These are phyloP conservation scores for Hyaloscypha bicolor DNA, from an alignment of 495 filamentous ascomycete genomes.

Conservation along the genomic window DNA sequence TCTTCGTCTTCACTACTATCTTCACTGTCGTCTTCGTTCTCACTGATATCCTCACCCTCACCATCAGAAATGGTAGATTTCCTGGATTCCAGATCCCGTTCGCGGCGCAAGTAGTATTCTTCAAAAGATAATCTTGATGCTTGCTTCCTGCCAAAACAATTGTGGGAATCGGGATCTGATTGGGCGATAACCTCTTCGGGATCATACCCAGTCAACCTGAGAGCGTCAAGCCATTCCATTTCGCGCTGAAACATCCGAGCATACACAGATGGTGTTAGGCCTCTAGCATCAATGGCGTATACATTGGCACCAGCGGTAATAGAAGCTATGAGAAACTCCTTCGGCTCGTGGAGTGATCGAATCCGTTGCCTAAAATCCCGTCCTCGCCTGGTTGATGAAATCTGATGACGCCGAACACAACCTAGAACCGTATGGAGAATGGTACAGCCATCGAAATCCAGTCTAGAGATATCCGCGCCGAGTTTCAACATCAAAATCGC, in stretches of 20 bases:
- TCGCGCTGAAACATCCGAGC: conserved; percentile 6
- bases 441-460: conserved; percentile 13
- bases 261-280: conserved; percentile 11
- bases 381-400: neutral
- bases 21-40: neutral
- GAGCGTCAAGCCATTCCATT: conserved; percentile 20
- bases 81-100: conserved; percentile 3
- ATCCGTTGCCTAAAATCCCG: neutral
- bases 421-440: conserved; percentile 20
- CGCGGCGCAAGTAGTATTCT: conserved; percentile 18
- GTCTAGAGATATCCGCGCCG: conserved; percentile 8
- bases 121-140: conserved; percentile 13
- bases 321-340: conserved; percentile 16
- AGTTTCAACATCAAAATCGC: conserved; percentile 19
- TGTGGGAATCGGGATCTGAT: neutral
- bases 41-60: conserved; percentile 1
- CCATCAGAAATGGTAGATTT: conserved; percentile 4
- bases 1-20: too few species aligned
- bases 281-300: conserved; percentile 12
- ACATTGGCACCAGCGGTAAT: conserved; percentile 20
- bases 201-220: conserved; percentile 15
- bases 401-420: neutral
- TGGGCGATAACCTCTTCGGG: conserved; percentile 11
- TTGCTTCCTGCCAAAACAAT: conserved; percentile 3
- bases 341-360: conserved; percentile 8